Conservation (phyloP, 2,329 filamentous ascomycete genomes). For the Colletotrichum tofieldiae region DNA sequence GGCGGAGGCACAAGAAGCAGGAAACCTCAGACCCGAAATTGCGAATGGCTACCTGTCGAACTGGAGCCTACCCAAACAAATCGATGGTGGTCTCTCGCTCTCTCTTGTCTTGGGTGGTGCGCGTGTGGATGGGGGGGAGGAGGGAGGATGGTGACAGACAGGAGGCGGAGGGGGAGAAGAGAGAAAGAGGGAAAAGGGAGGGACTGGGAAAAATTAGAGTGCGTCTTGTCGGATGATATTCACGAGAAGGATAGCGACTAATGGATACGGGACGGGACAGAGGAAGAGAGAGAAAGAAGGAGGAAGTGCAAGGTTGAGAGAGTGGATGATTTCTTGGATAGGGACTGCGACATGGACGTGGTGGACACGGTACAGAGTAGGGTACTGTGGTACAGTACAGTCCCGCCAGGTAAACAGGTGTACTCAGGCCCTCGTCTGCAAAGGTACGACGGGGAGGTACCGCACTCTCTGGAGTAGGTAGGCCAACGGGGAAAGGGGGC, state of each 20-base stretch:
- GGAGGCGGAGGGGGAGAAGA: conserved; percentile 42
- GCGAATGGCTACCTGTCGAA: conserved; percentile 26
- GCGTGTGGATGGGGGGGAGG: conserved; percentile 8
- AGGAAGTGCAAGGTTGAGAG: conserved; percentile 45
- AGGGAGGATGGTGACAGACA: conserved; percentile 43
- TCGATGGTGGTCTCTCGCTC: conserved; percentile 30
- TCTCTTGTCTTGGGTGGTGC: conserved; percentile 10
- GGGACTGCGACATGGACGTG: conserved; percentile 32
- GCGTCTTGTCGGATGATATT: conserved; percentile 44
- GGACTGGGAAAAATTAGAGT: conserved; percentile 42
- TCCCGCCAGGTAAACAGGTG: conserved; percentile 5
- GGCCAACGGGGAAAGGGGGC: conserved; percentile 19
- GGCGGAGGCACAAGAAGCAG: conserved; percentile 22
- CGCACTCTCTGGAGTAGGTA: neutral
- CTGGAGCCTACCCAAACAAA: conserved; percentile 35
- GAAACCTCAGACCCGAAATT: conserved; percentile 34
- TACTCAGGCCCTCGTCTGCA: conserved; percentile 3
- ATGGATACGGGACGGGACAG: conserved; percentile 34
- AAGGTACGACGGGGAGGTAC: conserved; percentile 20
- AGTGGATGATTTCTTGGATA: conserved; percentile 35
- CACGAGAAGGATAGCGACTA: conserved; percentile 35
- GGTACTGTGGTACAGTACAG: conserved; percentile 6
- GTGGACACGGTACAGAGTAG: conserved; percentile 36
- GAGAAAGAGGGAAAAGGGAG: conserved; percentile 38
- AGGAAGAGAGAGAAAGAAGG: conserved; percentile 26